Percentiles rank a stretch among this genome's conserved stretches.
phyloP scores from a whole-genome alignment of 352 stramenopile species.

The Phytophthora fragariaefolia region DNA sequence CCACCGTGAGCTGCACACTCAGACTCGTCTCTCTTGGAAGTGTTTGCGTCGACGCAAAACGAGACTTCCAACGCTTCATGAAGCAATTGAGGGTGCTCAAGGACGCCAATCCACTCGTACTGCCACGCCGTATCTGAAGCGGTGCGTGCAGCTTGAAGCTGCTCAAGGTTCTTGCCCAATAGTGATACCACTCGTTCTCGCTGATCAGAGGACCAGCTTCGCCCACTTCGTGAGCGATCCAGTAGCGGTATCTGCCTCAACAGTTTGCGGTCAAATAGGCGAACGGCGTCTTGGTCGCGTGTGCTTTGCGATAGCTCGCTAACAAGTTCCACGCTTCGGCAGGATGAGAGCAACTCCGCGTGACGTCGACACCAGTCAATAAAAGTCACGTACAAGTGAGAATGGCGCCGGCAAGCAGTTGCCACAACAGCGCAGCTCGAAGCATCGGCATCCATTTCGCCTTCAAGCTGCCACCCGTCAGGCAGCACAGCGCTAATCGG shows the following conservation, averaged over 20 bases:
- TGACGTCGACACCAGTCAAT: slow-evolving; percentile 45
- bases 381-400: slow-evolving; percentile 48
- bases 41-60: slow-evolving; percentile 12
- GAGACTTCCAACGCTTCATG: slow-evolving; percentile 36
- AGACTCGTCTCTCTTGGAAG: background rate
- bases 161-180: slow-evolving; percentile 26
- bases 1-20: slow-evolving; percentile 13
- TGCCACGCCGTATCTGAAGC: slow-evolving; percentile 32
- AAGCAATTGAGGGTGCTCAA: slow-evolving; percentile 33
- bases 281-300: slow-evolving; percentile 13
- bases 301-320: slow-evolving; percentile 34
- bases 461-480: slow-evolving; percentile 10
- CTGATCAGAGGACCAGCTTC: slow-evolving; percentile 15
- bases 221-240: background rate
- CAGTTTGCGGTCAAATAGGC: slow-evolving; percentile 35
- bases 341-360: slow-evolving; percentile 41
- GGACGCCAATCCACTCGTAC: slow-evolving; percentile 44
- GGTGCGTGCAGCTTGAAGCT: slow-evolving; percentile 17
- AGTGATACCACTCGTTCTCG: slow-evolving; percentile 18
- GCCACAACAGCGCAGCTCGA: background rate
- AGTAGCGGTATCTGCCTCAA: slow-evolving; percentile 20
- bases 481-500: slow-evolving; percentile 30
- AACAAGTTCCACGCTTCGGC: slow-evolving; percentile 48
- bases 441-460: background rate
- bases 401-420: slow-evolving; percentile 36